Evolutionary conservation across 1,284 basidiomycete species (phyloP).

Genomic region (Thecaphora thlaspeos): DNA sequence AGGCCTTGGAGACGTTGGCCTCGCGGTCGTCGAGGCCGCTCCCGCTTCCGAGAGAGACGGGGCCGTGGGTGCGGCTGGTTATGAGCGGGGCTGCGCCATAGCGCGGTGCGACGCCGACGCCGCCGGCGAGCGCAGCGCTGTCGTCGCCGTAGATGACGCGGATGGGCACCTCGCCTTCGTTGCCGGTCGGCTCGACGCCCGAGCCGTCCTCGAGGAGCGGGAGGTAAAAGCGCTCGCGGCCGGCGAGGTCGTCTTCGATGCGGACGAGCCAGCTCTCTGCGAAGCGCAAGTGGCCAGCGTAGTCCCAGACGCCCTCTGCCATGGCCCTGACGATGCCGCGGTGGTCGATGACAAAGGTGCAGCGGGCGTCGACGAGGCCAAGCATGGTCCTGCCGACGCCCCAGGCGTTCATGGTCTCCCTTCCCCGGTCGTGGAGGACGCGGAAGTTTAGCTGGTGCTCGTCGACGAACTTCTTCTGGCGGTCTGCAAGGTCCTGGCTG

Average conservation of each 20-base stretch:
- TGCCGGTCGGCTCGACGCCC: slow-evolving; percentile 3
- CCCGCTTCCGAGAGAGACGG: no score
- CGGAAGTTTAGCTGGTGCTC: slow-evolving; percentile 38
- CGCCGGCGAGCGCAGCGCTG: slow-evolving; percentile 14
- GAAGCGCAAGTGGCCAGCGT: slow-evolving; percentile 38
- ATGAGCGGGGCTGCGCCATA: slow-evolving; percentile 27
- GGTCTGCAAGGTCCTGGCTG: slow-evolving; percentile 33
- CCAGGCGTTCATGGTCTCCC: slow-evolving; percentile 34
- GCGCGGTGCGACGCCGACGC: slow-evolving; percentile 33
- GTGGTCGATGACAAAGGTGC: slow-evolving; percentile 50
- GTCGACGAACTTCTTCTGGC: slow-evolving; percentile 37
- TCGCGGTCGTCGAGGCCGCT: no score
- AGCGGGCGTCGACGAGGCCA: slow-evolving; percentile 38
- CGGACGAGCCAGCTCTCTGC: slow-evolving; percentile 46
- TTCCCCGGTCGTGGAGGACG: slow-evolving; percentile 36
- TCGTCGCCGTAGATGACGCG: slow-evolving; percentile 29
- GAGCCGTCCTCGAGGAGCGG: slow-evolving; percentile 8
- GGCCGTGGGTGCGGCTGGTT: no score
- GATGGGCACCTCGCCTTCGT: neutral
- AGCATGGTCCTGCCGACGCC: slow-evolving; percentile 31
- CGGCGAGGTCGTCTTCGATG: slow-evolving; percentile 43
- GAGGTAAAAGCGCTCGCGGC: slow-evolving; percentile 23
- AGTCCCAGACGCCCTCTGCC: slow-evolving; percentile 44
- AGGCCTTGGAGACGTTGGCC: neutral
- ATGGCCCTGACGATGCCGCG: slow-evolving; percentile 42